These are phyloP conservation scores for Mrakia frigida DNA, from an alignment of 768 basidiomycete genomes.

Conservation along the genomic window DNA sequence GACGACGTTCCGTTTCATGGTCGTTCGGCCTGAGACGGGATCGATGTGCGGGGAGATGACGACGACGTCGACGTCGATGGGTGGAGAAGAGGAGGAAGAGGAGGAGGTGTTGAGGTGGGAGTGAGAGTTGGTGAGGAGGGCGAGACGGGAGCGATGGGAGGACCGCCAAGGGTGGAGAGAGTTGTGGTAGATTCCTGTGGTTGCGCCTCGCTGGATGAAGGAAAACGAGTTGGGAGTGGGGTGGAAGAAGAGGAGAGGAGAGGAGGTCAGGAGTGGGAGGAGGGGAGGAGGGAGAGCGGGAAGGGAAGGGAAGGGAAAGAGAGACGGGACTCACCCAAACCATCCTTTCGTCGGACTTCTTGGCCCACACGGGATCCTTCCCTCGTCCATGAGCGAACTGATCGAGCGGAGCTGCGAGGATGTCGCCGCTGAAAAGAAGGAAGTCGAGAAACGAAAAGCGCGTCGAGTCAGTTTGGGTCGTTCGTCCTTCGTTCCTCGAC, in stretches of 20 bases:
- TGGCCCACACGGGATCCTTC: slow-evolving; percentile 33
- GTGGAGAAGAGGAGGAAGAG: slow-evolving; percentile 1
- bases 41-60: neutral
- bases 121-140: slow-evolving; percentile 33
- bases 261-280: neutral
- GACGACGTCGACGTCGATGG: too few relatives aligned
- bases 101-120: too few relatives aligned
- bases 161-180: slow-evolving; percentile 35
- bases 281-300: neutral
- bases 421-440: neutral
- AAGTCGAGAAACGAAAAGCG: too few relatives aligned
- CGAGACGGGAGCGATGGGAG: slow-evolving; percentile 39
- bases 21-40: neutral
- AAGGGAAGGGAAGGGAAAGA: neutral
- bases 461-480: neutral
- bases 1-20: neutral
- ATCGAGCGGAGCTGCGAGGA: neutral
- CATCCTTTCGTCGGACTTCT: slow-evolving; percentile 36
- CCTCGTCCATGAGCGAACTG: neutral
- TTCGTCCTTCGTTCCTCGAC: neutral
- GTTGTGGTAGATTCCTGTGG: slow-evolving; percentile 36
- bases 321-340: slow-evolving; percentile 36
- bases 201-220: slow-evolving; percentile 35
- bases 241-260: too few relatives aligned
- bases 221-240: neutral